Base-by-base conservation (phyloP, 176 grass and related monocot genomes). In the Areca catechu region DNA sequence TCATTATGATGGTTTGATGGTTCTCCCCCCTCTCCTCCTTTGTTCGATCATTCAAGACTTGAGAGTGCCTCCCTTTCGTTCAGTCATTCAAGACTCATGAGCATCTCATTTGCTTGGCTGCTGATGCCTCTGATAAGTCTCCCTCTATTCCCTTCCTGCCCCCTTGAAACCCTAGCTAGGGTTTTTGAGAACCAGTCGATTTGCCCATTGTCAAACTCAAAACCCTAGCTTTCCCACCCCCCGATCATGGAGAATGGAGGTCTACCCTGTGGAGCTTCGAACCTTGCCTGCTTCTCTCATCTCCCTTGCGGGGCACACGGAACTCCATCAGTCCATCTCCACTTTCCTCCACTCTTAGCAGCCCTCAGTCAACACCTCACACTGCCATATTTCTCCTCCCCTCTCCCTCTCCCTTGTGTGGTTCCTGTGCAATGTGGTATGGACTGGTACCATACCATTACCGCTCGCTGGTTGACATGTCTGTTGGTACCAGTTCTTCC, bases 231-330 rank as follows among this genome's bases (percentile, higher is more conserved):
- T 48, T 4, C 19, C 18, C 49, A 15, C 14, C 19, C 58, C 28
- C 19, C 14, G 49, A n/a, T 7, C 21, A 5, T 5, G n/a, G 67
- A 61, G 70, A 29, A 97, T 98, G 87, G 93, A 98, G 81, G 81
- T 88, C 68, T 88, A 85, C 70, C 87, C 87, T 30, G 83, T 92
- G 78, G 93, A 98, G 87, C 87, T 92, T 62, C 84, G 84, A 55
- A 98, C 93, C 63, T 87, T 83, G 62, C 93, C 84, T 77, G 48
- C 19, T 81, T 21, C 83, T 2, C 73, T 92, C 18, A 76, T 92
- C 20, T 92, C 76, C 60, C 67, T 92, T 50, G 78, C 87, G 15
- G 93, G 87, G 17, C 92, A 84, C 81, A 72, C 78, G 52, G 92
- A 97, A 80, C 75, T 97, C 74, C 92, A 91, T 74, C 65, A 79